These are phyloP conservation scores for Magnaporthales sp. DNA, from an alignment of 2,329 filamentous ascomycete species.

Conservation along the genomic window DNA sequence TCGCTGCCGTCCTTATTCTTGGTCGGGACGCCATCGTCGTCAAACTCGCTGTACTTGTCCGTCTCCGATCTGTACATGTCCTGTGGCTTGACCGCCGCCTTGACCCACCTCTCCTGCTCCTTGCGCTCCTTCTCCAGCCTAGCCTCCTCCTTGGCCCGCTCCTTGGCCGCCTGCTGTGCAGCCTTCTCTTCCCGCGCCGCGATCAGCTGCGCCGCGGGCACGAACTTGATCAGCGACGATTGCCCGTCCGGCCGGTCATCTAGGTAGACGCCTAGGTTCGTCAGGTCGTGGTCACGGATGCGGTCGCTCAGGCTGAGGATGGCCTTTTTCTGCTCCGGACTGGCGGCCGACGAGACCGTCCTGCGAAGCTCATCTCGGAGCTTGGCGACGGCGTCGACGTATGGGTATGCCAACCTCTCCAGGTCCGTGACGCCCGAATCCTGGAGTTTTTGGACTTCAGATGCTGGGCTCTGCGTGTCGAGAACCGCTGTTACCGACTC, in stretches of 20 bases:
- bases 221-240: constrained; percentile 65
- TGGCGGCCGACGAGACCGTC: constrained; percentile 34
- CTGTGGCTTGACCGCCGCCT: constrained; percentile 44
- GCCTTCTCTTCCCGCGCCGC: constrained; percentile 51
- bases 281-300: constrained; percentile 73
- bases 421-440: constrained; percentile 30
- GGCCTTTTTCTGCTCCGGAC: constrained; percentile 48
- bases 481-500: constrained; percentile 15
- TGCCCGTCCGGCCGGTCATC: constrained; percentile 63
- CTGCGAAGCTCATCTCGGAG: constrained; percentile 55
- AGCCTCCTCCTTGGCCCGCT: constrained; percentile 45
- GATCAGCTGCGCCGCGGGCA: constrained; percentile 43
- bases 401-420: constrained; percentile 45
- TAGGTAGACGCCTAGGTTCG: constrained; percentile 76
- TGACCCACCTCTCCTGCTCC: constrained; percentile 40
- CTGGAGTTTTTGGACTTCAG: constrained; percentile 37
- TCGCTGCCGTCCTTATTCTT: constrained; percentile 71
- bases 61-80: constrained; percentile 47
- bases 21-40: constrained; percentile 71
- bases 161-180: constrained; percentile 52
- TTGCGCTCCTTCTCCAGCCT: constrained; percentile 39
- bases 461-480: constrained; percentile 29
- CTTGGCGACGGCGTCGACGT: constrained; percentile 43
- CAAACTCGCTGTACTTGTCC: constrained; percentile 63
- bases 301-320: constrained; percentile 70